Evolutionary conservation across 441 rosid genomes (phyloP).

Genomic region (Erysimum cheiri): DNA sequence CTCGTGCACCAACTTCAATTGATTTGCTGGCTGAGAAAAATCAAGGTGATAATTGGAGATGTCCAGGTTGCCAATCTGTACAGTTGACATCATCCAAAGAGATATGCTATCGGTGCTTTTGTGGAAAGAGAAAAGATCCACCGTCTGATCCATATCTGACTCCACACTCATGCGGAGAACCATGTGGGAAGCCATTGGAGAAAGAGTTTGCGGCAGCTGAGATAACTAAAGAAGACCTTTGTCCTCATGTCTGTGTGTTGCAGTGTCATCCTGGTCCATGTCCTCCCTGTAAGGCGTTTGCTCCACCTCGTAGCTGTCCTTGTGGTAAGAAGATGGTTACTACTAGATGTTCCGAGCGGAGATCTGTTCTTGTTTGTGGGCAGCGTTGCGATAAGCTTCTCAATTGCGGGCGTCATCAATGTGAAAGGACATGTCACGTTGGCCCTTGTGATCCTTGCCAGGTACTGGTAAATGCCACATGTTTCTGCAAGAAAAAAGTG

Average conservation of each 20-base stretch:
- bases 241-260: conserved; percentile 95
- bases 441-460: conserved; percentile 91
- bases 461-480: conserved; percentile 68
- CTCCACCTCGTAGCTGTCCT: conserved; percentile 86
- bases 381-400: conserved; percentile 83
- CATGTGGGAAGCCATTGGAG: conserved; percentile 96
- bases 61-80: conserved; percentile 97
- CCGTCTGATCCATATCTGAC: conserved; percentile 95
- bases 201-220: conserved; percentile 51
- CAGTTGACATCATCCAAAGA: conserved; percentile 81
- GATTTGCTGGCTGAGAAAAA: conserved; percentile 82
- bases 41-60: conserved; percentile 96
- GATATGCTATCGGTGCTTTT: conserved; percentile 84
- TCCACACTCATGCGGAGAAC: conserved; percentile 98
- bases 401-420: conserved; percentile 77
- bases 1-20: conserved; percentile 88
- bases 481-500: conserved; percentile 83
- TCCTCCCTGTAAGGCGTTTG: conserved; percentile 97
- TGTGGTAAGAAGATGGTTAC: conserved; percentile 88
- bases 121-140: conserved; percentile 88
- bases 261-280: conserved; percentile 99
- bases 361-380: conserved; percentile 80
- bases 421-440: conserved; percentile 76
- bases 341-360: conserved; percentile 91
- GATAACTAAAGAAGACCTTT: conserved; percentile 62